Base-by-base conservation (phyloP, 2,329 filamentous ascomycete species). In the Diaporthe ilicicola region DNA sequence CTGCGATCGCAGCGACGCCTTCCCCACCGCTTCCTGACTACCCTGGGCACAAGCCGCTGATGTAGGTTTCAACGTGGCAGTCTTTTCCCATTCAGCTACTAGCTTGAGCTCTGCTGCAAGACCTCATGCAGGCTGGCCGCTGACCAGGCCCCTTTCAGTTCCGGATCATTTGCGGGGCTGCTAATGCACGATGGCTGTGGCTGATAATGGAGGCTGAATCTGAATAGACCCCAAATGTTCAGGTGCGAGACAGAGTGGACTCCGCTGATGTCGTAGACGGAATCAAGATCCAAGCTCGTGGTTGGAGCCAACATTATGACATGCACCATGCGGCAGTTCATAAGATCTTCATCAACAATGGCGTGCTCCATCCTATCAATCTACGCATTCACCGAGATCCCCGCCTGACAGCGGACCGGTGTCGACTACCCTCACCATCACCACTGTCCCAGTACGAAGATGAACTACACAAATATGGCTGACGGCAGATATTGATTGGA, bases 41-140 rank as follows among this genome's bases (percentile, higher is more conserved):
- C n/a, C n/a, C 44, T 42, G 42, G 19, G 29, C 44, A 50, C 42
- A 24, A 27, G 42, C 53, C 29, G 29, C 22, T 15, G 10, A 12
- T 37, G 46, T 37, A 64, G 2, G 29, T 50, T 34, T 22, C 27
- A 24, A 29, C 44, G 12, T 48, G 59, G 12, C n/a, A 50, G 48
- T 12, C 29, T 17, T 29, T 27, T 39, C 54, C 59, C 6, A n/a
- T 46, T 48, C 17, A n/a, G 42, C 27, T 19, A 42, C 13, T 48
- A 10, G 42, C n/a, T n/a, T n/a, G n/a, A n/a, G n/a, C 8, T 46
- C 39, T 8, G 59, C 59, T 61, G 56, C 56, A 32, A 32, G 42
- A 62, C 59, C 44, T 48, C 37, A 44, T 61, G 59, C 59, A 62
- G 59, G 42, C 19, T 62, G 59, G 54, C 42, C n/a, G 27, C 24